phyloP scores from a whole-genome alignment of 2,329 filamentous ascomycete genomes.

The Sclerotinia sclerotiorum region DNA sequence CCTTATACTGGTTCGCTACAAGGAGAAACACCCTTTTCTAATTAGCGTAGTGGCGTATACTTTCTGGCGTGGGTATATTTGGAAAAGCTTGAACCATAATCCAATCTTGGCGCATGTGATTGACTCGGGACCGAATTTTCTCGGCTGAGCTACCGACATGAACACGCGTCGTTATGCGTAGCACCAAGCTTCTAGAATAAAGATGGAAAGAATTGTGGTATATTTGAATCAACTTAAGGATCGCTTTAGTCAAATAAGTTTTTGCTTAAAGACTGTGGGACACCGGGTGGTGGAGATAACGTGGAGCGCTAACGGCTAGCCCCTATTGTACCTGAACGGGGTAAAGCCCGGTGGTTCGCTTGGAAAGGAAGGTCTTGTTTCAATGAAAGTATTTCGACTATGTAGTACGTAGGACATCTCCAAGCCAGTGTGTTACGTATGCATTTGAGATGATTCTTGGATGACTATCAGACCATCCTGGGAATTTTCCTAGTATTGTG shows the following conservation, averaged over 20 bases:
- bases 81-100: background rate
- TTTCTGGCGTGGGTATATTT: background rate
- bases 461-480: background rate
- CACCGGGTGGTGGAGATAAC: background rate
- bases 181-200: background rate
- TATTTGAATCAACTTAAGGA: background rate
- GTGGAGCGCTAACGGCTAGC: background rate
- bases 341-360: background rate
- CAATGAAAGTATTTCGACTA: background rate
- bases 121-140: constrained; percentile 4
- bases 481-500: background rate
- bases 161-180: background rate
- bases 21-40: background rate
- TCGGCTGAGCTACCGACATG: background rate
- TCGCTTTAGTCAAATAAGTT: background rate
- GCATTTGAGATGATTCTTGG: background rate
- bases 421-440: background rate
- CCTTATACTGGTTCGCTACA: background rate
- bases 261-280: background rate
- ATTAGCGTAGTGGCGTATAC: too few species aligned
- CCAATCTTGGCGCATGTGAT: background rate
- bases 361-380: background rate
- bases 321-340: background rate
- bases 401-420: too few species aligned
- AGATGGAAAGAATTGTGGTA: background rate